phyloP scores from a whole-genome alignment of 2,329 filamentous ascomycete genomes.

The Alternaria consortialis region DNA sequence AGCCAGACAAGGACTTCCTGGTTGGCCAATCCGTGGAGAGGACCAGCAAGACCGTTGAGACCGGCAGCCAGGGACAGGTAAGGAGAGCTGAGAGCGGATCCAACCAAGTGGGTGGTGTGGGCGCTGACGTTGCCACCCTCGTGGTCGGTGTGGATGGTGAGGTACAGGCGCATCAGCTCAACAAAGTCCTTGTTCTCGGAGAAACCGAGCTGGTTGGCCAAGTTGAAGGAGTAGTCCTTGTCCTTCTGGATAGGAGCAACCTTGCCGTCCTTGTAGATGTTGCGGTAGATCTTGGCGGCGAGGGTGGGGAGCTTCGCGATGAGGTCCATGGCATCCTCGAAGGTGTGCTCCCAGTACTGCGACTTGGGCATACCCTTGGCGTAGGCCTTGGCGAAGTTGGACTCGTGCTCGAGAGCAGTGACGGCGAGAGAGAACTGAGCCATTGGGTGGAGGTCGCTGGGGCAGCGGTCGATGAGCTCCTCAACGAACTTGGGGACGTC shows the following conservation, averaged over 20 bases:
- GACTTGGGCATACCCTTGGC: constrained; percentile 99
- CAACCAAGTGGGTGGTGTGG: constrained; percentile 98
- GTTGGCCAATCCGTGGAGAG: constrained; percentile 98
- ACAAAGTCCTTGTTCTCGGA: constrained; percentile 95
- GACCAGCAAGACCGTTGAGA: constrained; percentile 96
- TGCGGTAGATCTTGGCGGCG: constrained; percentile 98
- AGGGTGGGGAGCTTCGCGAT: constrained; percentile 99
- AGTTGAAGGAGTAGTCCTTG: constrained; percentile 99
- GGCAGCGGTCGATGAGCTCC: constrained; percentile 99
- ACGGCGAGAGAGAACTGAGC: constrained; percentile 98
- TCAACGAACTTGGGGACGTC: constrained; percentile 97
- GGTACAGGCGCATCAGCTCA: constrained; percentile 97
- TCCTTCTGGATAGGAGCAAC: constrained; percentile 95
- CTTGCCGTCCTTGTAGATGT: constrained; percentile 99
- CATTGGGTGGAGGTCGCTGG: constrained; percentile 98
- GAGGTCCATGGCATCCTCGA: constrained; percentile 99
- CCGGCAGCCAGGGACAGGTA: constrained; percentile 96
- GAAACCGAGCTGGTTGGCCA: constrained; percentile 99
- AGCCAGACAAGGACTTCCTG: constrained; percentile 99
- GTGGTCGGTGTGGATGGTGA: constrained; percentile 99
- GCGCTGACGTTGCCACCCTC: constrained; percentile 99
- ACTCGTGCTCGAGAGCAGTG: constrained; percentile 97
- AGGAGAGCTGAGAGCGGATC: constrained; percentile 93
- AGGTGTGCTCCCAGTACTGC: constrained; percentile 99
- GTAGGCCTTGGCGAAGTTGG: constrained; percentile 97